phyloP scores from a whole-genome alignment of 2,329 filamentous ascomycete species.

The Fusarium xylarioides region DNA sequence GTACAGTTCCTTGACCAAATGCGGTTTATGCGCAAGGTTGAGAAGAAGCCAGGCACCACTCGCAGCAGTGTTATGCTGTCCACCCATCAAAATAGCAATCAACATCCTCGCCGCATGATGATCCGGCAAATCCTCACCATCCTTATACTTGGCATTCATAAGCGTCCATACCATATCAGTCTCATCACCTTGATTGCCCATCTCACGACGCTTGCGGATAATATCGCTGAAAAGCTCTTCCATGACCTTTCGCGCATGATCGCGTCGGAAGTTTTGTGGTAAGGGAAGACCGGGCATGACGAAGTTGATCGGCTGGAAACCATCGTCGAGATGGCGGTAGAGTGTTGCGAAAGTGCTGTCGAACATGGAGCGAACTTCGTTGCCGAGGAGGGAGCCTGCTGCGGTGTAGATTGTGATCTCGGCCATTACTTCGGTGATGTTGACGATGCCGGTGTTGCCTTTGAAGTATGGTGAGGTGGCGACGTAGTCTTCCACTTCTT shows the following conservation, averaged over 20 bases:
- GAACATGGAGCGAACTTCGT: constrained; percentile 81
- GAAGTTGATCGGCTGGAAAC: constrained; percentile 89
- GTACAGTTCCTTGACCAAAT: constrained; percentile 81
- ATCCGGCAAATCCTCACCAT: constrained; percentile 78
- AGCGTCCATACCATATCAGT: constrained; percentile 89
- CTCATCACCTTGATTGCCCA: constrained; percentile 57
- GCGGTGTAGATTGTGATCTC: constrained; percentile 94
- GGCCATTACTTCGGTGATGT: constrained; percentile 79
- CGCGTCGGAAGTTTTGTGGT: constrained; percentile 83
- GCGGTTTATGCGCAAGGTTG: constrained; percentile 78
- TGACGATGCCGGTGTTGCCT: constrained; percentile 70
- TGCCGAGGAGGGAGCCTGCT: constrained; percentile 82
- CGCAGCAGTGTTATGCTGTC: constrained; percentile 87
- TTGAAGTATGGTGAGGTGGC: constrained; percentile 72
- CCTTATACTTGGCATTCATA: constrained; percentile 85
- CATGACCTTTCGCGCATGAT: constrained; percentile 81
- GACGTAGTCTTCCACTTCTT: constrained; percentile 78
- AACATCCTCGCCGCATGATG: constrained; percentile 88
- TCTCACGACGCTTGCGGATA: constrained; percentile 72
- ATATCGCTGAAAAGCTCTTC: constrained; percentile 82
- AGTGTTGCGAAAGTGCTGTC: constrained; percentile 81
- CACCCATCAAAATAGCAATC: constrained; percentile 91
- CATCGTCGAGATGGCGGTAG: constrained; percentile 89
- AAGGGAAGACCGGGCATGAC: constrained; percentile 86
- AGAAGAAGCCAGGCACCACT: constrained; percentile 86